Evolutionary conservation across 257 asterid genomes (phyloP).

Genomic region (Solanum pinnatisectum): DNA sequence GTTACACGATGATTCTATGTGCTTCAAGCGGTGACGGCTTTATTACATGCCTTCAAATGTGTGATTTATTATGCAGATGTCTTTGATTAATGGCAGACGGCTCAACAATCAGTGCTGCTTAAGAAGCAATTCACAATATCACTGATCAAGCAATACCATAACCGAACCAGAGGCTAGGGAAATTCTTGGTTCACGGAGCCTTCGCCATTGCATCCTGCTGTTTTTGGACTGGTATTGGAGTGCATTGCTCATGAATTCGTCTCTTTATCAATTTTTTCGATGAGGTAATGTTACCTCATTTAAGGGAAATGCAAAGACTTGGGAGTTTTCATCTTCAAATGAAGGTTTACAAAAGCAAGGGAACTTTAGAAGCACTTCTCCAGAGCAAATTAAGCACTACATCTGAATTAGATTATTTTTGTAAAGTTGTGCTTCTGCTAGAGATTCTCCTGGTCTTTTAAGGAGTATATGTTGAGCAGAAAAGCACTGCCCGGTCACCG

Average conservation of each 20-base stretch:
- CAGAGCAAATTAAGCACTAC: neutral
- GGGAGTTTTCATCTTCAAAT: neutral
- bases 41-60: neutral
- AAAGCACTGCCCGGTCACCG: neutral
- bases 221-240: neutral
- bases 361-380: neutral
- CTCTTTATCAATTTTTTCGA: neutral
- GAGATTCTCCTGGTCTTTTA: neutral
- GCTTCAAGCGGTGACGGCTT: neutral
- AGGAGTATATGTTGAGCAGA: neutral
- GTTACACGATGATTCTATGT: neutral
- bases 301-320: conserved; percentile 33
- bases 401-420: neutral
- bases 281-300: conserved; percentile 34
- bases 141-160: neutral
- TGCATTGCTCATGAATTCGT: neutral
- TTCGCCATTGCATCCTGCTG: neutral
- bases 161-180: neutral
- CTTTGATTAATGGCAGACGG: neutral
- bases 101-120: neutral
- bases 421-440: neutral
- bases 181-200: conserved; percentile 22
- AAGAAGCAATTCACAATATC: neutral
- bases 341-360: neutral
- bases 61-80: neutral